Percentiles rank a stretch among this genome's conserved stretches.
Evolutionary conservation across 164 flowering plant genomes (phyloP).

Genomic region (Piper longum): DNA sequence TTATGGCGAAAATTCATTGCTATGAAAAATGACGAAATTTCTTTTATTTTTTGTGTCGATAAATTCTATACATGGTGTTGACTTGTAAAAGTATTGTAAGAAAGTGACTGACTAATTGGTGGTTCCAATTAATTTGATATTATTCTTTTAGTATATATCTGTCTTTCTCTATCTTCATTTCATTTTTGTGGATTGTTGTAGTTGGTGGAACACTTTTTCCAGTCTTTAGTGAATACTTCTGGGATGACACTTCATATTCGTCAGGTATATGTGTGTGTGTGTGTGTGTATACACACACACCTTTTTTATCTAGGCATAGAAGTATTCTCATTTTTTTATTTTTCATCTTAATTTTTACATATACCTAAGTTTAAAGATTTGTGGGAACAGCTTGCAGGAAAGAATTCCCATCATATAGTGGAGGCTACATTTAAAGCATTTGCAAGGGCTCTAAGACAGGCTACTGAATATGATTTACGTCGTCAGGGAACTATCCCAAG

Average conservation of each 20-base stretch:
- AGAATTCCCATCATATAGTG: constrained; percentile 92
- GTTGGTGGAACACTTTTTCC: constrained; percentile 99
- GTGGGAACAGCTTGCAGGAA: constrained; percentile 73
- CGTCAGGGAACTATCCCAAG: constrained; percentile 80
- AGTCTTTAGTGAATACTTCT: constrained; percentile 94
- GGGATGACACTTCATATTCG: constrained; percentile 98
- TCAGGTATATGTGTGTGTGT: constrained; percentile 40
- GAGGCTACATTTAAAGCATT: constrained; percentile 99
- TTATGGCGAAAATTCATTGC: too few species aligned
- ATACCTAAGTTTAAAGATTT: too few species aligned
- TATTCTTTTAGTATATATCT: not conserved
- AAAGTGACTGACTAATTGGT: too few species aligned
- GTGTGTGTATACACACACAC: too few species aligned
- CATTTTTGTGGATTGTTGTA: constrained; percentile 7
- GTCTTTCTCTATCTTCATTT: not conserved
- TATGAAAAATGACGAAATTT: too few species aligned
- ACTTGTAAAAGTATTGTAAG: too few species aligned
- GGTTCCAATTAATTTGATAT: too few species aligned
- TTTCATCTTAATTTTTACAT: not conserved
- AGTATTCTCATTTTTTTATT: too few species aligned
- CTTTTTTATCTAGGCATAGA: not conserved
- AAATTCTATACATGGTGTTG: too few species aligned
- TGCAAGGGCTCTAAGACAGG: constrained; percentile 97
- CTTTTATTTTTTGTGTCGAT: too few species aligned
- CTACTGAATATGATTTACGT: constrained; percentile 74